Evolutionary conservation across 2,329 filamentous ascomycete genomes (phyloP), one percentile per base, ranked within the genome.

Genomic region (Aureobasidium sp.): DNA sequence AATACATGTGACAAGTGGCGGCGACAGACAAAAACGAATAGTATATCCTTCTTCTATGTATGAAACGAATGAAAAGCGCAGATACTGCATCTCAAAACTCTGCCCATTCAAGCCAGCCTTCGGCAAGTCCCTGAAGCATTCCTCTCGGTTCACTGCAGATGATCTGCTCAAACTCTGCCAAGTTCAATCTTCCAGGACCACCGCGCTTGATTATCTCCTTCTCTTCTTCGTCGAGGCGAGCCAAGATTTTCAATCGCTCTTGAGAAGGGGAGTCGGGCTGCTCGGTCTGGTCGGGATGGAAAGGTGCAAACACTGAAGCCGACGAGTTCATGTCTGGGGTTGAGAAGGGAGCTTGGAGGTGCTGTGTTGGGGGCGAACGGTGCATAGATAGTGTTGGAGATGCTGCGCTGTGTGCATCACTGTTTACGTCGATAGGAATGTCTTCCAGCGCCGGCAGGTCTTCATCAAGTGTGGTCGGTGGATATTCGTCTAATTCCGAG

Each of bases 31-130:
- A 9, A 49, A 49, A 36, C 31, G 48, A 51, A 51, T 22, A 34
- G 48, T 51, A 12, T 27, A 27, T 25, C 25, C 12, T 39, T 15
- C 20, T 25, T 8, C 3, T 52, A 4, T 27, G 15, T 36, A 36
- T 8, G 3, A 14, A 34, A 51, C 36, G 47, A 52, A 52, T 52
- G 49, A 5, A 14, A n/a, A 17, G n/a, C 6, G 17, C 17, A 27
- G 31, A 27, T n/a, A 11, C 8, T 15, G 15, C 3, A 15, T 20
- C 31, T 48, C 22, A 85, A 71, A 86, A 84, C 72, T 80, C 79
- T 68, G 83, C 83, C 80, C 85, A 80, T 66, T 97, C 92, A 74
- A 97, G 90, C 93, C 93, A 97, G 69, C 85, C 90, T 64, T 90
- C 90, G 51, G 97, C 80, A 74, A 96, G 93, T 67, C 90, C 89